A percentile compares a stretch with the other conserved stretches of the same genome.
These are phyloP conservation scores for Botrytis hyacinthi DNA, from an alignment of 2,329 filamentous ascomycete genomes.

Conservation along the genomic window DNA sequence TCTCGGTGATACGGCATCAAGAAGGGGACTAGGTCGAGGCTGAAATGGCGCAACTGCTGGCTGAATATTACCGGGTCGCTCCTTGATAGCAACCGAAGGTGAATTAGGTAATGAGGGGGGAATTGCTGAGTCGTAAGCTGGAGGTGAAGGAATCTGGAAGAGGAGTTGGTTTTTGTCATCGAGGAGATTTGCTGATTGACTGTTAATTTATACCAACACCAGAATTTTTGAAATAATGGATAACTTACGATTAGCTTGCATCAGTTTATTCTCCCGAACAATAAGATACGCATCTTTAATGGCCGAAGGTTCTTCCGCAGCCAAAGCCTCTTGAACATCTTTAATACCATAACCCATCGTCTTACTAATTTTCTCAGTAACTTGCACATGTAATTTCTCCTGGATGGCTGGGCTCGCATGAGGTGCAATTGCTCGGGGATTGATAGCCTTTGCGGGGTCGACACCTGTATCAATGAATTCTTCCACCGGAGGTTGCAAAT, in stretches of 20 bases:
- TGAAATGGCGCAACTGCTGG: conserved; percentile 15
- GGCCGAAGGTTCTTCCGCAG: conserved; percentile 88
- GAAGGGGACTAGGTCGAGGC: conserved; percentile 30
- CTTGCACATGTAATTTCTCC: conserved; percentile 85
- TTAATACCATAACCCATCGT: conserved; percentile 96
- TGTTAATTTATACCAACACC: conserved; percentile 23
- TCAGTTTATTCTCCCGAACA: conserved; percentile 94
- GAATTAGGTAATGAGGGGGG: conserved; percentile 13
- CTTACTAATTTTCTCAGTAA: conserved; percentile 93
- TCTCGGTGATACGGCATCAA: conserved; percentile 37
- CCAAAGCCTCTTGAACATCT: conserved; percentile 91
- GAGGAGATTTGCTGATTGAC: conserved; percentile 34
- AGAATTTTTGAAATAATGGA: not conserved
- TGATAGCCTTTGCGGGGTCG: conserved; percentile 87
- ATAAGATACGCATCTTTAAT: conserved; percentile 99
- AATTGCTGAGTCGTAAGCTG: conserved; percentile 45
- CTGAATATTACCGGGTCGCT: conserved; percentile 15
- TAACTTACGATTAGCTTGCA: conserved; percentile 86
- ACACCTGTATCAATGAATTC: conserved; percentile 94
- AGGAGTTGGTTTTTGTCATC: conserved; percentile 40
- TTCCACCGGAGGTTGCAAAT: conserved; percentile 82
- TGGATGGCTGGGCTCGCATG: conserved; percentile 75
- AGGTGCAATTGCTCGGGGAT: conserved; percentile 76
- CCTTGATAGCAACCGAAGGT: conserved; percentile 7
- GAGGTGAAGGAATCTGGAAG: conserved; percentile 56